A percentile compares a stretch with the other conserved stretches of the same genome.
Conservation (phyloP, 441 rosid genomes). For the Isatis lusitanica region DNA sequence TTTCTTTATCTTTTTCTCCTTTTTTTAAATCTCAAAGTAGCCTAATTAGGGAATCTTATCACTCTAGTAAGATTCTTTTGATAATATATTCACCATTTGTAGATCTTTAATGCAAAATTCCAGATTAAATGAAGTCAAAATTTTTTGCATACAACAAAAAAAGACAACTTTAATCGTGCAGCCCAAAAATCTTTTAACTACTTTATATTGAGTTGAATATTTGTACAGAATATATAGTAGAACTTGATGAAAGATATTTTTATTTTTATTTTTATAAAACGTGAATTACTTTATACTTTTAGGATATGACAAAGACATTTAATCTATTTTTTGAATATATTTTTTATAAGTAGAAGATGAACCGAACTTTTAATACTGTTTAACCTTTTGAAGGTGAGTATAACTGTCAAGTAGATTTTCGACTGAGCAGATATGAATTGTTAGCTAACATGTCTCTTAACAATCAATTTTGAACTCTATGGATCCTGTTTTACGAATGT, state of each 20-base stretch:
- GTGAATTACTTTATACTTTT: not conserved
- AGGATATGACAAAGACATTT: too few species aligned
- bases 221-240: not conserved
- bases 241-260: not conserved
- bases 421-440: too few species aligned
- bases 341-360: too few species aligned
- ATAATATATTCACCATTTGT: not conserved
- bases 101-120: not conserved
- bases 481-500: too few species aligned
- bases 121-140: not conserved
- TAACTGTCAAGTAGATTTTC: too few species aligned
- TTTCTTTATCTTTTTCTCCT: not conserved
- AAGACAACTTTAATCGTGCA: not conserved
- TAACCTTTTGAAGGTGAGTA: too few species aligned
- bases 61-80: slow-evolving; percentile 2
- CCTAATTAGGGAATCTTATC: slow-evolving; percentile 7
- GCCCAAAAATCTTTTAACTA: not conserved
- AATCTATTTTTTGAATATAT: too few species aligned
- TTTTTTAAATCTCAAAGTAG: not conserved
- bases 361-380: too few species aligned
- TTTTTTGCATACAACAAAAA: not conserved
- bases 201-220: not conserved
- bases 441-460: too few species aligned
- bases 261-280: not conserved
- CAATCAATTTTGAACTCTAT: too few species aligned